Base-by-base conservation (phyloP, 768 basidiomycete genomes). In the Mycena vitilis region DNA sequence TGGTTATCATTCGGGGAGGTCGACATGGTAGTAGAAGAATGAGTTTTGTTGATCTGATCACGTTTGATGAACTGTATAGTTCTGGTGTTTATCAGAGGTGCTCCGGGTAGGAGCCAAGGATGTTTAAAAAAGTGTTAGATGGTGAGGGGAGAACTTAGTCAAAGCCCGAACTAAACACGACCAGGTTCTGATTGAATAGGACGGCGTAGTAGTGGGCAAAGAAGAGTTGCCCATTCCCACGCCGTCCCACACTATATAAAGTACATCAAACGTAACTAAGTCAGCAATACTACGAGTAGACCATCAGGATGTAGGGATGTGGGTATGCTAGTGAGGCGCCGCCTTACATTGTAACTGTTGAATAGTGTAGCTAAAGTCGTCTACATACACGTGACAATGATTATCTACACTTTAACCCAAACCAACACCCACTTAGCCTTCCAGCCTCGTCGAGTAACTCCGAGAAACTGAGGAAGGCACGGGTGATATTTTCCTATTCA, bases 61-160 rank as follows among this genome's bases (percentile, higher is more conserved):
- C 20, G 16, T 47, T 47, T 47, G 47, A 47, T 47, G 47, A 47
- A 47, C 47, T 47, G n/a, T 47, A 20, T 47, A 47, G 47, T 47
- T 47, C 47, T 47, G 40, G 8, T 47, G 47, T 18, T 47, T 16
- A 47, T 47, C 47, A 47, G 47, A 47, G 4, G 12, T 47, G 47
- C 47, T 47, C 47, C 18, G 47, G n/a, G 12, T 8, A 20, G 47
- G 47, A 47, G 47, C 47, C 47, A 22, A 47, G 47, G 47, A 8
- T 20, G 47, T 47, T 47, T 22, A 47, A 47, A 47, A 47, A 47
- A 47, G 47, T 47, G 47, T 47, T 47, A 47, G 30, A 22, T 8
- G 47, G 47, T 18, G 16, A 20, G 20, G 47, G 20, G 47, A 47
- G 15, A 22, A 47, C 47, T 47, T 47, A 47, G 10, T 8, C 8